Conservation (phyloP, 1,284 basidiomycete genomes). For the Singerocomus inundabilis region DNA sequence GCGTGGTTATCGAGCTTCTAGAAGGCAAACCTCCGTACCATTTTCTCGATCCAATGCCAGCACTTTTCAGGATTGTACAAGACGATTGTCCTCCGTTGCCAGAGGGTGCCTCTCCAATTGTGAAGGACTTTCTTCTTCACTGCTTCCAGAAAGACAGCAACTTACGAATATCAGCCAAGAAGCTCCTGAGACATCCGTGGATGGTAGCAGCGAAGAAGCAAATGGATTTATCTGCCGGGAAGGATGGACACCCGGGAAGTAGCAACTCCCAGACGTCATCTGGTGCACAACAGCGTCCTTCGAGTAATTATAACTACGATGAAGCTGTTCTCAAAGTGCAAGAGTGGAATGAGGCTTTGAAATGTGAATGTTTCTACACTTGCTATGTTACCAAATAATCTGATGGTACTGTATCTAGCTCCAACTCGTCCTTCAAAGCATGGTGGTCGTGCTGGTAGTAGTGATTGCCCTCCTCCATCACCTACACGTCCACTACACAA, state of each 20-base stretch:
- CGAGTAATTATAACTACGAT: constrained; percentile 83
- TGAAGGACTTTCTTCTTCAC: constrained; percentile 94
- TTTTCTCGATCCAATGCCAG: constrained; percentile 96
- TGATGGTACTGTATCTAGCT: constrained; percentile 42
- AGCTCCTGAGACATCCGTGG: constrained; percentile 92
- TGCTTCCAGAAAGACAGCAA: constrained; percentile 99
- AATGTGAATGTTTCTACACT: constrained; percentile 50
- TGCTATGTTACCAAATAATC: constrained; percentile 20
- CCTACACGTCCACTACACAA: constrained; percentile 38
- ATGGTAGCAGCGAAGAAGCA: constrained; percentile 86
- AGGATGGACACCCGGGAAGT: constrained; percentile 36
- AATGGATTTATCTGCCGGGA: constrained; percentile 48
- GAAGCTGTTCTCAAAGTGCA: constrained; percentile 94
- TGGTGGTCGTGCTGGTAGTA: constrained; percentile 41
- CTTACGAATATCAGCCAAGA: constrained; percentile 90
- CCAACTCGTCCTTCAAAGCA: constrained; percentile 64
- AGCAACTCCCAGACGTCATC: constrained; percentile 24
- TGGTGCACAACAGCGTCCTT: constrained; percentile 49
- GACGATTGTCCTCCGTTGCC: constrained; percentile 96
- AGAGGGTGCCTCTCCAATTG: constrained; percentile 89
- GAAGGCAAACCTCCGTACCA: constrained; percentile 97
- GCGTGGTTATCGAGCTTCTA: constrained; percentile 93
- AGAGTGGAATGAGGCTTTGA: constrained; percentile 97
- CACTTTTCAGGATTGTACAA: constrained; percentile 96
- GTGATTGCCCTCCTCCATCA: constrained; percentile 39